Conservation (phyloP, 352 stramenopile genomes). For the Phytopythium litorale region DNA sequence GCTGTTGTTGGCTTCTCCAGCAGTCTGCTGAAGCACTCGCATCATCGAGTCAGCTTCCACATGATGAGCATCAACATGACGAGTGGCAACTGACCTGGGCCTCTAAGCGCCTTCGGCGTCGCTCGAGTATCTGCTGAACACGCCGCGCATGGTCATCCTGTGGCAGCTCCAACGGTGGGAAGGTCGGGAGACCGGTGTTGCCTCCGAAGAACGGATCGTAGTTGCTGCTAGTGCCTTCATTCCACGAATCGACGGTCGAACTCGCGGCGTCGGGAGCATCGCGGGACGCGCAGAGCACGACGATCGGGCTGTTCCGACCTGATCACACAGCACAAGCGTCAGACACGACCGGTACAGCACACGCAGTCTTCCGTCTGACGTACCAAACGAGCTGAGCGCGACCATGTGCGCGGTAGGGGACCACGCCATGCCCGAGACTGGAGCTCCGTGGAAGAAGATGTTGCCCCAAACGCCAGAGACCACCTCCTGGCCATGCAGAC, state of each 20-base stretch:
- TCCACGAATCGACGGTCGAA: not conserved
- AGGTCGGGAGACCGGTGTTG: conserved; percentile 4
- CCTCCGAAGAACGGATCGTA: conserved; percentile 12
- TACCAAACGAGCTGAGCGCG: conserved; percentile 60
- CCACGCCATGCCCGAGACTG: conserved; percentile 60
- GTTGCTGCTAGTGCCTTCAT: not conserved
- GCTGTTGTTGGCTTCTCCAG: not conserved
- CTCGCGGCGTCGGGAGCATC: conserved; percentile 24
- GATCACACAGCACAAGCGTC: conserved; percentile 1
- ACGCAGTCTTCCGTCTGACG: not conserved
- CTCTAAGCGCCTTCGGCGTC: conserved; percentile 40
- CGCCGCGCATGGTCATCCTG: conserved; percentile 25
- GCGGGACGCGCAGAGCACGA: conserved; percentile 51
- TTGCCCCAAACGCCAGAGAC: conserved; percentile 46
- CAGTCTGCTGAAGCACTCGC: not conserved
- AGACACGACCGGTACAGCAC: not conserved
- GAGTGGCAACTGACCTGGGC: conserved; percentile 23
- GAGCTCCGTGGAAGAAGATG: conserved; percentile 46
- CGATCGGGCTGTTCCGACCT: conserved; percentile 56
- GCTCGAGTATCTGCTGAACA: conserved; percentile 38
- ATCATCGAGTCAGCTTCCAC: not conserved
- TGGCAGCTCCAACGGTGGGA: conserved; percentile 10
- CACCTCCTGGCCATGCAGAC: conserved; percentile 44
- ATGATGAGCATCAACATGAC: not conserved
- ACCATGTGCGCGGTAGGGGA: conserved; percentile 55